Evolutionary conservation across 78 protist species (phyloP).

Genomic region (Dictyostelium capitatum): DNA sequence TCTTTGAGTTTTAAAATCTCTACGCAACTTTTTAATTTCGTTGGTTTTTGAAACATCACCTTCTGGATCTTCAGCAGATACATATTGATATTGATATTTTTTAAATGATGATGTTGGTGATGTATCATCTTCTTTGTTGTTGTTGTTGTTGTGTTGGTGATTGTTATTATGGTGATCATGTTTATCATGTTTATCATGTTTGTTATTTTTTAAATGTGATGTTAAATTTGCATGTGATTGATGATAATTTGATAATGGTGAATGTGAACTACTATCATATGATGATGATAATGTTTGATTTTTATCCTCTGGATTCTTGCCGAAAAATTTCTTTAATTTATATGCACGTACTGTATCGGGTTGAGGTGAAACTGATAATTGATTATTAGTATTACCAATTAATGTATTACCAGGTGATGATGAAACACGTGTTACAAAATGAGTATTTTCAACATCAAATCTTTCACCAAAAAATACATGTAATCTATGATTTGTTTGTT

Average conservation of each 20-base stretch:
- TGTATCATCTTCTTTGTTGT: not conserved
- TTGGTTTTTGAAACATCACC: constrained; percentile 25
- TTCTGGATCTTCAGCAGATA: constrained; percentile 2
- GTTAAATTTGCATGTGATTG: constrained; percentile 7
- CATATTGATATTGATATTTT: constrained; percentile 1
- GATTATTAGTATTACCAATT: not conserved
- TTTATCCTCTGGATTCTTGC: constrained; percentile 29
- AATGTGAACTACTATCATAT: not conserved
- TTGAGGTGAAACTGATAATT: constrained; percentile 21
- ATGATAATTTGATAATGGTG: constrained; percentile 7
- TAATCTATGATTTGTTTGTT: constrained; percentile 1
- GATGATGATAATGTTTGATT: not conserved
- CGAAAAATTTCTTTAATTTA: constrained; percentile 41
- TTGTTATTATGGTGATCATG: not conserved
- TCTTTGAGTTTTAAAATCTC: constrained; percentile 50
- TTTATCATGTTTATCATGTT: not conserved
- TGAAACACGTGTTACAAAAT: not conserved
- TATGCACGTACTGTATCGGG: constrained; percentile 27
- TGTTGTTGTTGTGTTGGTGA: not conserved
- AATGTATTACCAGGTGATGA: not conserved
- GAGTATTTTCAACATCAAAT: constrained; percentile 54
- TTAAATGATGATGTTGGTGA: constrained; percentile 15
- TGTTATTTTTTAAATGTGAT: not conserved
- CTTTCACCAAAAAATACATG: constrained; percentile 75
- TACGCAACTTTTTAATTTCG: constrained; percentile 9